Conservation (phyloP, 495 filamentous ascomycete genomes). For the Pyronema domesticum region DNA sequence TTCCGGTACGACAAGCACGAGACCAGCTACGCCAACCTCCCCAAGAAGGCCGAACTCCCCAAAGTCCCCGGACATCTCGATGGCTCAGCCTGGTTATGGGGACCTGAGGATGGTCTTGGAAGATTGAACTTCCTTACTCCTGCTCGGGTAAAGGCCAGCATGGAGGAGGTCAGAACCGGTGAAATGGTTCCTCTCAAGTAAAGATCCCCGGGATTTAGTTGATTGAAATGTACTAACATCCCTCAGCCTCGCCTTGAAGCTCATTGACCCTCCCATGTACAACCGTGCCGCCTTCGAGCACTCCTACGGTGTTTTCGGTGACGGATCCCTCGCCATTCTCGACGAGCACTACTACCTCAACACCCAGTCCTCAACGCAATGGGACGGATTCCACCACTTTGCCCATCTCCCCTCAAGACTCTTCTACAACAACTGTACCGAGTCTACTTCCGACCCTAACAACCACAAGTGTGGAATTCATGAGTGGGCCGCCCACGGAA, state of each 20-base stretch:
- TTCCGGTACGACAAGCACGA: conserved; percentile 4
- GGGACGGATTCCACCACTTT: conserved; percentile 58
- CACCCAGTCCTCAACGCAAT: conserved; percentile 59
- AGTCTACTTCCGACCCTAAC: conserved; percentile 32
- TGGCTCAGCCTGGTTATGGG: conserved; percentile 48
- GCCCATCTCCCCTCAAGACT: conserved; percentile 30
- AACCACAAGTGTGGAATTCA: conserved; percentile 21
- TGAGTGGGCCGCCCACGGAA: conserved; percentile 33
- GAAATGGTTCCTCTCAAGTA: conserved; percentile 44
- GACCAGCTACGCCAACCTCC: background rate
- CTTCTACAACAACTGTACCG: conserved; percentile 37
- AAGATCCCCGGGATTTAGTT: conserved; percentile 3
- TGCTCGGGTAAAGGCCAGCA: conserved; percentile 34
- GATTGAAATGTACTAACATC: background rate
- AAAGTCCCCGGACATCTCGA: conserved; percentile 13
- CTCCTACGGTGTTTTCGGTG: conserved; percentile 30
- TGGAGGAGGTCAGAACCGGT: conserved; percentile 35
- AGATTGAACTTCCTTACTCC: conserved; percentile 43
- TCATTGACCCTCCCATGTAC: conserved; percentile 32
- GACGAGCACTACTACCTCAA: conserved; percentile 60
- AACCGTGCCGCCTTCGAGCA: conserved; percentile 25
- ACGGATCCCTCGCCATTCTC: conserved; percentile 34
- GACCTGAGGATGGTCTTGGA: conserved; percentile 38
- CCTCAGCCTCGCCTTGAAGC: conserved; percentile 36
- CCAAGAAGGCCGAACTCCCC: background rate